Conservation (phyloP, 2,329 filamentous ascomycete species). For the Beauveria bassiana region DNA sequence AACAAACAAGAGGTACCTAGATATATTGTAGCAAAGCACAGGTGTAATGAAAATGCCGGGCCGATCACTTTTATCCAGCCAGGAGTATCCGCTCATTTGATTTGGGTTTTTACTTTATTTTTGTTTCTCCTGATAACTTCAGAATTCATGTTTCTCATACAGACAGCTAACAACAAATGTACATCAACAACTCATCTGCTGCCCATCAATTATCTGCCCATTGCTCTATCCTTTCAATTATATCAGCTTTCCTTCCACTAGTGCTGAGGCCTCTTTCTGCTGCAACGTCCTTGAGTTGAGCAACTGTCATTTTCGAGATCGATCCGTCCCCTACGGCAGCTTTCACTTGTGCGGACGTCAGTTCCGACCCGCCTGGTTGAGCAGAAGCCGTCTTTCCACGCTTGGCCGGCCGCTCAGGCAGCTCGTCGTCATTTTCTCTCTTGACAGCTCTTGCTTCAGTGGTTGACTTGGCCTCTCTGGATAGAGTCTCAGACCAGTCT, state of each 20-base stretch:
- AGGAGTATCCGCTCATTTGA: too few species aligned
- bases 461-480: slow-evolving; percentile 40
- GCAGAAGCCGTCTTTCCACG: slow-evolving; percentile 30
- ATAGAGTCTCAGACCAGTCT: slow-evolving; percentile 66
- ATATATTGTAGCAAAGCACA: too few species aligned
- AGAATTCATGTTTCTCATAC: neutral
- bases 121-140: neutral
- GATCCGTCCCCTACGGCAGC: slow-evolving; percentile 35
- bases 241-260: slow-evolving; percentile 44
- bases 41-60: neutral
- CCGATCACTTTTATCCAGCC: too few species aligned
- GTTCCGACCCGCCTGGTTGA: slow-evolving; percentile 25
- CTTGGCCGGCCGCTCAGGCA: slow-evolving; percentile 38
- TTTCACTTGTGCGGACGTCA: slow-evolving; percentile 41
- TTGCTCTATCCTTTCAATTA: slow-evolving; percentile 48
- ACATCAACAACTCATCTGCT: neutral
- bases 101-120: neutral
- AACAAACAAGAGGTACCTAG: too few species aligned
- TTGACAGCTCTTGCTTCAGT: slow-evolving; percentile 38
- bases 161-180: neutral
- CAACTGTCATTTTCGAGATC: slow-evolving; percentile 47
- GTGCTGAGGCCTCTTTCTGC: slow-evolving; percentile 39
- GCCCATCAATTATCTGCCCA: slow-evolving; percentile 38
- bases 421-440: slow-evolving; percentile 41
- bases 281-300: slow-evolving; percentile 43